phyloP scores from a whole-genome alignment of 1,284 basidiomycete genomes.

The Leccinum angustisporum region DNA sequence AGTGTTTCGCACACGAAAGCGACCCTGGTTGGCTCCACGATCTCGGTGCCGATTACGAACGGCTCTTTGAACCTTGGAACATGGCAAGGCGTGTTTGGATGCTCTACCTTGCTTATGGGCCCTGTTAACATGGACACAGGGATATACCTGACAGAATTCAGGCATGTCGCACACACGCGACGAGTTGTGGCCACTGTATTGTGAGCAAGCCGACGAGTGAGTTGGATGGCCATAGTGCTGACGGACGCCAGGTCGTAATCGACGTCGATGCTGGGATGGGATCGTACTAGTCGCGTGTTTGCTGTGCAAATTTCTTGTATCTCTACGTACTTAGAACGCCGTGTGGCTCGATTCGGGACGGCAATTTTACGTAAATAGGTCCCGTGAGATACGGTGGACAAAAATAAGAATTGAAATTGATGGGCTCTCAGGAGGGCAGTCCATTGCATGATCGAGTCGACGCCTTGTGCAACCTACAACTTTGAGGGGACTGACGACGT shows the following conservation, averaged over 20 bases:
- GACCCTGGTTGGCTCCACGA: slow-evolving; percentile 76
- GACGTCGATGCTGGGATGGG: not conserved
- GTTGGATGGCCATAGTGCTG: not conserved
- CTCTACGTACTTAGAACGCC: slow-evolving; percentile 11
- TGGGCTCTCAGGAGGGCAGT: slow-evolving; percentile 9
- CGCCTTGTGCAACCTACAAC: not conserved
- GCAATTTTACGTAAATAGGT: slow-evolving; percentile 9
- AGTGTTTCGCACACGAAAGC: slow-evolving; percentile 90
- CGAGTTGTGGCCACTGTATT: slow-evolving; percentile 81
- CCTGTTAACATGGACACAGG: slow-evolving; percentile 41
- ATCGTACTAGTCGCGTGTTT: not conserved
- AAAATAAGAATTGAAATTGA: slow-evolving; percentile 22
- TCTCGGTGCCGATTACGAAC: slow-evolving; percentile 84
- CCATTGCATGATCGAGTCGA: not conserved
- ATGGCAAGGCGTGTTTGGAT: slow-evolving; percentile 71
- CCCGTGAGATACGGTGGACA: slow-evolving; percentile 28
- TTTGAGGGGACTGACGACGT: not conserved
- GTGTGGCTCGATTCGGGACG: slow-evolving; percentile 16
- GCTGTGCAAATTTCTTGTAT: not conserved
- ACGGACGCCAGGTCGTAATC: slow-evolving; percentile 16
- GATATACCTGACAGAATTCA: slow-evolving; percentile 83
- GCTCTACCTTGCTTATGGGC: not conserved
- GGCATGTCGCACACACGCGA: slow-evolving; percentile 63
- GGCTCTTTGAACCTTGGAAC: slow-evolving; percentile 83
- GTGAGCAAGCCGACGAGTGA: slow-evolving; percentile 40